Evolutionary conservation across 768 basidiomycete genomes (phyloP).

Genomic region (Zangia roseola): DNA sequence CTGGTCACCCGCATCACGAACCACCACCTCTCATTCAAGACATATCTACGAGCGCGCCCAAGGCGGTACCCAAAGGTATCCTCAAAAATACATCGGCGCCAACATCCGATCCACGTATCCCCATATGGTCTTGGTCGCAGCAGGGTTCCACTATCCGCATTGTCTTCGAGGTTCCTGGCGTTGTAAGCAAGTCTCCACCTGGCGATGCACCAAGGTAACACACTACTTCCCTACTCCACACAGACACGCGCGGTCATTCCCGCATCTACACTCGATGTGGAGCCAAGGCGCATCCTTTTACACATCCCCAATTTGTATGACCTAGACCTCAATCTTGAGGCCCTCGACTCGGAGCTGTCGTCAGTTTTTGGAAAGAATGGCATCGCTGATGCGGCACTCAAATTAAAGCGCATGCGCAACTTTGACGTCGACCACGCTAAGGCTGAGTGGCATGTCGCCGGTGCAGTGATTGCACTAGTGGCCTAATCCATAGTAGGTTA

Average conservation of each 20-base stretch:
- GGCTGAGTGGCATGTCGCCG: slow-evolving; percentile 68
- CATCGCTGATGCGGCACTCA: slow-evolving; percentile 34
- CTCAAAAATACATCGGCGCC: slow-evolving; percentile 32
- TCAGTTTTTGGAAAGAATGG: slow-evolving; percentile 16
- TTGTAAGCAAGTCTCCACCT: slow-evolving; percentile 45
- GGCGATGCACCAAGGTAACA: slow-evolving; percentile 8
- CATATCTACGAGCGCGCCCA: slow-evolving; percentile 35
- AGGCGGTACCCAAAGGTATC: slow-evolving; percentile 40
- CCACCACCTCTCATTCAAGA: slow-evolving; percentile 22
- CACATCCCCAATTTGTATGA: slow-evolving; percentile 44
- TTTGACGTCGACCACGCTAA: slow-evolving; percentile 61
- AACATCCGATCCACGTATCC: slow-evolving; percentile 19
- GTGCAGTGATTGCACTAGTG: slow-evolving; percentile 47
- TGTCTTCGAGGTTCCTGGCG: slow-evolving; percentile 49
- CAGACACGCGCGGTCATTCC: slow-evolving; percentile 50
- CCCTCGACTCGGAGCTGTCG: slow-evolving; percentile 54
- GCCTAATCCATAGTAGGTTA: slow-evolving; percentile 26
- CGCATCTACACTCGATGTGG: slow-evolving; percentile 60
- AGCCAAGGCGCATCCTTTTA: slow-evolving; percentile 56
- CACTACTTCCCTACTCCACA: not conserved
- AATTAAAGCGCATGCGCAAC: slow-evolving; percentile 55
- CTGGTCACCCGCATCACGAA: slow-evolving; percentile 18
- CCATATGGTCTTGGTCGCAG: slow-evolving; percentile 56
- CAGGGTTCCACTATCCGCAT: slow-evolving; percentile 44
- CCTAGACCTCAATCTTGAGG: slow-evolving; percentile 58